Evolutionary conservation across 208 protist genomes (phyloP).

Genomic region (Trichomonas gallinae): DNA sequence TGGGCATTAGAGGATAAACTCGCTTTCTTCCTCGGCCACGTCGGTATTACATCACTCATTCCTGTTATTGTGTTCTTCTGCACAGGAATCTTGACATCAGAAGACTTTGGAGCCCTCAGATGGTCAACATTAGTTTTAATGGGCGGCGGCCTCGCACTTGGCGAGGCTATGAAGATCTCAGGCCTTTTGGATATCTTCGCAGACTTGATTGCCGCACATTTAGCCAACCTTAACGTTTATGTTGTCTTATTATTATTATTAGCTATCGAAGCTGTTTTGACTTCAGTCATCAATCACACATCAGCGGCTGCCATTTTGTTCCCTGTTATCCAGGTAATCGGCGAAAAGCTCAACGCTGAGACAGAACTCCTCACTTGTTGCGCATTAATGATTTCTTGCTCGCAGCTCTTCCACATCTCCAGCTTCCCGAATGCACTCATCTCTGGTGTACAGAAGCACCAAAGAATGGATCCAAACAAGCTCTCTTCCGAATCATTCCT

Average conservation of each 20-base stretch:
- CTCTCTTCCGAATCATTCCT: not conserved
- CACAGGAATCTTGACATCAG: not conserved
- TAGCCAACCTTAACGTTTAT: not conserved
- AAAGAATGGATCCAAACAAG: constrained; percentile 7
- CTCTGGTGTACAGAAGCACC: not conserved
- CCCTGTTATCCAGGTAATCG: not conserved
- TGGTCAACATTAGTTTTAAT: constrained; percentile 12
- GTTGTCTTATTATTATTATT: not conserved
- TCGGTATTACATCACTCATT: constrained; percentile 12
- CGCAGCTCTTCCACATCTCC: not conserved
- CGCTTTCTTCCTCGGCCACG: not conserved
- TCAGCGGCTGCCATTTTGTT: not conserved
- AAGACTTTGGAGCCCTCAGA: not conserved
- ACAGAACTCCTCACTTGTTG: not conserved
- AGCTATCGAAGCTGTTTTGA: not conserved
- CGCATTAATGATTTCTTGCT: not conserved
- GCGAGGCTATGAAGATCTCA: not conserved
- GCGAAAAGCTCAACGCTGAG: not conserved
- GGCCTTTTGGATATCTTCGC: not conserved
- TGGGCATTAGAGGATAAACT: not conserved
- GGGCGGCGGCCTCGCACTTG: not conserved
- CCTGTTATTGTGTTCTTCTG: constrained; percentile 8
- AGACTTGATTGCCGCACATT: not conserved
- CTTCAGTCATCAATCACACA: constrained; percentile 3
- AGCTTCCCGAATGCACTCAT: not conserved